These are phyloP conservation scores for Fulvia fulva DNA, from an alignment of 2,329 filamentous ascomycete species.

Conservation along the genomic window DNA sequence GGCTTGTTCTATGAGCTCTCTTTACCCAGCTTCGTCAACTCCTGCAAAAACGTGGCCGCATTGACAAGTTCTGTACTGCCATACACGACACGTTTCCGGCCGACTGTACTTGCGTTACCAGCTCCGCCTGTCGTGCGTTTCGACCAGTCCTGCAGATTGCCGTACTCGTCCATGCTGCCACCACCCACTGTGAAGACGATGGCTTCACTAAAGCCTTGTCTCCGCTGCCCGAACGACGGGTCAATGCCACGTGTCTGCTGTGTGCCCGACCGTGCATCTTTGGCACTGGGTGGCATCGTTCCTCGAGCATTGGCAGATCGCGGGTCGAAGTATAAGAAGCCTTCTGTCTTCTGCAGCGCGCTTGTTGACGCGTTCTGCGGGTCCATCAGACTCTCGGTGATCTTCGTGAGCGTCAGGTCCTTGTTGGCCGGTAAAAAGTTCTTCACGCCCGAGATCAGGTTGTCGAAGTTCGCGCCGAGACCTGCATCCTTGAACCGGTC, in stretches of 20 bases:
- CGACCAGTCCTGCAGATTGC: slow-evolving; percentile 95
- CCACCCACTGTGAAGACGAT: slow-evolving; percentile 59
- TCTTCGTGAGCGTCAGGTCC: slow-evolving; percentile 94
- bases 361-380: slow-evolving; percentile 83
- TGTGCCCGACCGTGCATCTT: slow-evolving; percentile 29
- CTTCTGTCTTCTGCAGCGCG: slow-evolving; percentile 92
- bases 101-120: slow-evolving; percentile 49
- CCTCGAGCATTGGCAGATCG: slow-evolving; percentile 88
- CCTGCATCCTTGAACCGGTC: slow-evolving; percentile 92
- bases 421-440: slow-evolving; percentile 96
- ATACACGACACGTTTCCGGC: slow-evolving; percentile 81
- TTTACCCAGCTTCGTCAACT: slow-evolving; percentile 54
- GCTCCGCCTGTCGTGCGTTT: slow-evolving; percentile 61
- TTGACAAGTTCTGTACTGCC: slow-evolving; percentile 77
- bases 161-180: slow-evolving; percentile 98
- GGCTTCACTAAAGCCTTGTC: slow-evolving; percentile 39
- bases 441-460: slow-evolving; percentile 91
- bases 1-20: slow-evolving; percentile 43
- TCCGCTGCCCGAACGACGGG: slow-evolving; percentile 22
- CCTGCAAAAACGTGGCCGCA: slow-evolving; percentile 59
- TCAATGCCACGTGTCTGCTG: slow-evolving; percentile 36
- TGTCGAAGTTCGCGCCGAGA: slow-evolving; percentile 82
- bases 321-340: slow-evolving; percentile 96
- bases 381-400: slow-evolving; percentile 97
- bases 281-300: slow-evolving; percentile 77